phyloP scores from a whole-genome alignment of 106 monocot genomes.

The Cymbidium sinense region DNA sequence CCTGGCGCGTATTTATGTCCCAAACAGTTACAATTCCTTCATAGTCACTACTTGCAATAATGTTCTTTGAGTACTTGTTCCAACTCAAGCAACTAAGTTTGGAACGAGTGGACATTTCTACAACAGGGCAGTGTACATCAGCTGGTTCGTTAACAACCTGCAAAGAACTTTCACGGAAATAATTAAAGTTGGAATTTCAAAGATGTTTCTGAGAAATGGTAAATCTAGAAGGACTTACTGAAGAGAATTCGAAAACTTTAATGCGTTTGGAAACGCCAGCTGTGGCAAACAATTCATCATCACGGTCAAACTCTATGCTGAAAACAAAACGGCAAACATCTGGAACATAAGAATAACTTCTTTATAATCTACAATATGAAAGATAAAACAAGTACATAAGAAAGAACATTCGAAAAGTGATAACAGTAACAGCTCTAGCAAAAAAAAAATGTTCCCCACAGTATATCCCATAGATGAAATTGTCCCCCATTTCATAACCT shows the following conservation, averaged over 20 bases:
- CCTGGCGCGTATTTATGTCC: slow-evolving; percentile 96
- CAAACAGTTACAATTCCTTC: slow-evolving; percentile 98
- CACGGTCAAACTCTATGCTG: slow-evolving; percentile 99
- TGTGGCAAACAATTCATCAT: slow-evolving; percentile 98
- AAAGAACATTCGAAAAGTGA: neutral
- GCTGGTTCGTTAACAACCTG: slow-evolving; percentile 93
- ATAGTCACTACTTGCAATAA: slow-evolving; percentile 95
- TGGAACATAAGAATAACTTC: neutral
- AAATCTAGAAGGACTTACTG: slow-evolving; percentile 31
- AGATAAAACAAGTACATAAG: neutral
- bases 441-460: neutral
- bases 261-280: slow-evolving; percentile 96
- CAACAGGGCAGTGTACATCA: slow-evolving; percentile 85
- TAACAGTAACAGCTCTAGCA: neutral
- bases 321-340: slow-evolving; percentile 8
- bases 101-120: slow-evolving; percentile 91
- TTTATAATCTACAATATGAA: neutral
- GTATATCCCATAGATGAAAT: neutral
- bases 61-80: slow-evolving; percentile 94
- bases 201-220: neutral
- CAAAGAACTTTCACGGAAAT: slow-evolving; percentile 8
- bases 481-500: neutral
- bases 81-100: slow-evolving; percentile 99
- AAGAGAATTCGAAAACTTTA: slow-evolving; percentile 95
- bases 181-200: slow-evolving; percentile 1